Percentiles rank a stretch among this genome's conserved stretches.
These are phyloP conservation scores for Cryphonectria naterciae DNA, from an alignment of 2,329 filamentous ascomycete genomes.

Conservation along the genomic window DNA sequence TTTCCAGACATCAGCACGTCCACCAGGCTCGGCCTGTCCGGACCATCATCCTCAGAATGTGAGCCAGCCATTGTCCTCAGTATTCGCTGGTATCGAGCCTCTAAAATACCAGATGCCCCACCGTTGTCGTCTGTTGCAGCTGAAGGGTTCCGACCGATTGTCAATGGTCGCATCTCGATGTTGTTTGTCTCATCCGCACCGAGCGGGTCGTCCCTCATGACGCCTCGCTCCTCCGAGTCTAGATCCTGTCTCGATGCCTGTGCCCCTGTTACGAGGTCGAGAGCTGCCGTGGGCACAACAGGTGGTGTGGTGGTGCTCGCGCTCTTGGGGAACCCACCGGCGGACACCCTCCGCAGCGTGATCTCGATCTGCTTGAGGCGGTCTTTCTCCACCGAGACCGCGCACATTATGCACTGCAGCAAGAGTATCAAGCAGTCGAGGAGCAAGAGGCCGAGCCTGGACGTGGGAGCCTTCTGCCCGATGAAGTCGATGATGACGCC, in stretches of 20 bases:
- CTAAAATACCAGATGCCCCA: constrained; percentile 26
- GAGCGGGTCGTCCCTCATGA: constrained; percentile 45
- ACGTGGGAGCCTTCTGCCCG: constrained; percentile 66
- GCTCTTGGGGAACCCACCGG: constrained; percentile 26
- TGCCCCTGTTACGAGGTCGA: constrained; percentile 20
- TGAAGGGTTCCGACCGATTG: constrained; percentile 10
- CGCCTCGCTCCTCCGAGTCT: constrained; percentile 61
- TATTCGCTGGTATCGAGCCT: constrained; percentile 27
- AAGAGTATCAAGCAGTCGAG: constrained; percentile 60
- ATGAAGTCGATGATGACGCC: constrained; percentile 71
- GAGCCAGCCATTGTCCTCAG: constrained; percentile 31
- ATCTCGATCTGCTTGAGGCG: constrained; percentile 55
- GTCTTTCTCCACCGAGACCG: constrained; percentile 64
- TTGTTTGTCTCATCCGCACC: constrained; percentile 44
- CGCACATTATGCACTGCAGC: constrained; percentile 67
- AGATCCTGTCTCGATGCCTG: constrained; percentile 48
- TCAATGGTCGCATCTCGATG: constrained; percentile 50
- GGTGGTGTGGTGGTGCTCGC: constrained; percentile 34
- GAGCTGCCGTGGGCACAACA: constrained; percentile 31
- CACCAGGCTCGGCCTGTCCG: constrained; percentile 44
- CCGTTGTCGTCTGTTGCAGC: constrained; percentile 32
- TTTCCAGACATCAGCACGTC: constrained; percentile 60
- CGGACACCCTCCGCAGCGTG: constrained; percentile 31
- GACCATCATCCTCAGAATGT: constrained; percentile 32
- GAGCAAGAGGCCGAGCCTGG: constrained; percentile 57